phyloP scores from a whole-genome alignment of 208 protist species.

The Wallacemonas sp. region DNA sequence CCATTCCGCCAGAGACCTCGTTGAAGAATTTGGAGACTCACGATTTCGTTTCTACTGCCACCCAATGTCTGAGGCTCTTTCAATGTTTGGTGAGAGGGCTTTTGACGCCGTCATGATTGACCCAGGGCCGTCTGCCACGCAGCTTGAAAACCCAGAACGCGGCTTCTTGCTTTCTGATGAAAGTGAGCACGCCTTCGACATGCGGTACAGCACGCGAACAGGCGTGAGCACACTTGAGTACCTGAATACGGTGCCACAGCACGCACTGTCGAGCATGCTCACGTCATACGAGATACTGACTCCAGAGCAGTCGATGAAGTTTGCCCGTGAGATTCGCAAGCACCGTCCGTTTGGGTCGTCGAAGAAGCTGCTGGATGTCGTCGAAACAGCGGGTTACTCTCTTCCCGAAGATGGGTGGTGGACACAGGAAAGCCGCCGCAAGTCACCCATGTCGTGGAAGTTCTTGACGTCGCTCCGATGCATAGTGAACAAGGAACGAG shows the following conservation, averaged over 20 bases:
- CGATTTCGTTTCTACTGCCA: constrained; percentile 77
- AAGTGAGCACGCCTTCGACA: constrained; percentile 66
- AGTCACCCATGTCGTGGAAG: constrained; percentile 81
- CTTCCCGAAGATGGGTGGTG: constrained; percentile 76
- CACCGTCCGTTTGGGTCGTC: constrained; percentile 54
- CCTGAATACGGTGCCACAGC: constrained; percentile 79
- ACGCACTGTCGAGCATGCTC: constrained; percentile 45
- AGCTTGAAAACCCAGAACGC: constrained; percentile 72
- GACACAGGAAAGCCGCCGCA: constrained; percentile 54
- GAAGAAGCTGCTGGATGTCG: constrained; percentile 40
- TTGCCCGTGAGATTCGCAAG: constrained; percentile 66
- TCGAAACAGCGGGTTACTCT: constrained; percentile 59
- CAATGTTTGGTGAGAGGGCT: constrained; percentile 79
- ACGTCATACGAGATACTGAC: constrained; percentile 63
- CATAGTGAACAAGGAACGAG: constrained; percentile 80
- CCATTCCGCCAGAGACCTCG: constrained; percentile 39
- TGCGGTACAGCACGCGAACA: constrained; percentile 66
- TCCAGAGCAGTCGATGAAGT: constrained; percentile 77
- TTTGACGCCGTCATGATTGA: constrained; percentile 91
- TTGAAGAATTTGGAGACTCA: constrained; percentile 55
- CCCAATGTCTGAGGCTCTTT: constrained; percentile 72
- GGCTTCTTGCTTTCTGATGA: constrained; percentile 79
- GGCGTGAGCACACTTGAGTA: constrained; percentile 66
- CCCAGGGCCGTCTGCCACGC: constrained; percentile 69
- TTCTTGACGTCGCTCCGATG: constrained; percentile 79